phyloP scores from a whole-genome alignment of 345 rosid genomes.

The Linum usitatissimum region DNA sequence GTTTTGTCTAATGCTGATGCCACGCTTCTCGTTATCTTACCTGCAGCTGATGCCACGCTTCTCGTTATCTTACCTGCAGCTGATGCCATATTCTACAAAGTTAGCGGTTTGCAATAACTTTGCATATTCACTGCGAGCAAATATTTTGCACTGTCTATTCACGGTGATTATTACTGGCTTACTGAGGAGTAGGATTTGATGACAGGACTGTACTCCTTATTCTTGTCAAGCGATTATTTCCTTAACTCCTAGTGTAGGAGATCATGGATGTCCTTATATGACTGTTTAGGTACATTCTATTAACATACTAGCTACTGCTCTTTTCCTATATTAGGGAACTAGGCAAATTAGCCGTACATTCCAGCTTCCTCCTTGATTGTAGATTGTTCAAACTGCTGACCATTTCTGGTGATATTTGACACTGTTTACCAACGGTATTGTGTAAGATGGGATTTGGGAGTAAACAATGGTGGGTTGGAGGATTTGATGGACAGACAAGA shows the following conservation, averaged over 20 bases:
- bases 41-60: too few relatives aligned
- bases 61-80: too few relatives aligned
- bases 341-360: neutral
- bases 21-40: too few relatives aligned
- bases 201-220: slow-evolving; percentile 97
- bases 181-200: too few relatives aligned
- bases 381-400: neutral
- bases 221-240: slow-evolving; percentile 78
- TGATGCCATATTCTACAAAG: too few relatives aligned
- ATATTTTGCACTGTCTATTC: too few relatives aligned
- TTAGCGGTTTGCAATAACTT: too few relatives aligned
- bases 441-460: slow-evolving; percentile 47
- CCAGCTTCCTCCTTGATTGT: neutral
- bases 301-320: neutral
- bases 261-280: slow-evolving; percentile 90
- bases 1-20: too few relatives aligned
- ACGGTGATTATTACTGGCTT: too few relatives aligned
- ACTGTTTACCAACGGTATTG: slow-evolving; percentile 74
- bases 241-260: slow-evolving; percentile 70
- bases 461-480: slow-evolving; percentile 55
- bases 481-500: slow-evolving; percentile 63
- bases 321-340: neutral
- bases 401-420: slow-evolving; percentile 47
- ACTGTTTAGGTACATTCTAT: slow-evolving; percentile 61
- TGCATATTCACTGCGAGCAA: too few relatives aligned